Conservation (phyloP, 2,329 filamentous ascomycete genomes). For the Penicillium sp. region DNA sequence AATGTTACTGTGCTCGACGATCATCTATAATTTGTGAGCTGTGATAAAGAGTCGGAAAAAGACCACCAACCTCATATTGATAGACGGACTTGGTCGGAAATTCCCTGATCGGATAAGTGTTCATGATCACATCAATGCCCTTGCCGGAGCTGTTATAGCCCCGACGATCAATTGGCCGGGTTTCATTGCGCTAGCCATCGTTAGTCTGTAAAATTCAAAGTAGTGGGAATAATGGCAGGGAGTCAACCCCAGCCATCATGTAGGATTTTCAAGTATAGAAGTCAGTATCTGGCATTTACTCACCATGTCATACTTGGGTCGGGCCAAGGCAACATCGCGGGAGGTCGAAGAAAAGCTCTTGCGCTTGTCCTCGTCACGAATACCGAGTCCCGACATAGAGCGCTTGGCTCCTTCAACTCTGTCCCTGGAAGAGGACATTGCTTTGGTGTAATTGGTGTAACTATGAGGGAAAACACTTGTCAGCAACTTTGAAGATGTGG, state of each 20-base stretch:
- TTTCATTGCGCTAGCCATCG: not conserved
- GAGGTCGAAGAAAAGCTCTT: too few species aligned
- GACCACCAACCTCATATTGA: conserved; percentile 77
- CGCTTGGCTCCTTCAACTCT: too few species aligned
- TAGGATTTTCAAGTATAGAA: not conserved
- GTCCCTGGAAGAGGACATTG: too few species aligned
- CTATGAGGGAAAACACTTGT: too few species aligned
- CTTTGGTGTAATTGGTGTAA: too few species aligned
- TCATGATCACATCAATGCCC: conserved; percentile 61
- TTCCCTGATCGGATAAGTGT: conserved; percentile 69
- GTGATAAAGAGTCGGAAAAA: not conserved
- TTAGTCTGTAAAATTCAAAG: not conserved
- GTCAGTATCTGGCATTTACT: not conserved
- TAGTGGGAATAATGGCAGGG: not conserved
- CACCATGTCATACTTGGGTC: not conserved
- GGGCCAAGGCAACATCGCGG: too few species aligned
- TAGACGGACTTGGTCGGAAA: conserved; percentile 65
- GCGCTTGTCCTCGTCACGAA: too few species aligned
- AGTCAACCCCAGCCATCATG: not conserved
- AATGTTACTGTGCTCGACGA: too few species aligned
- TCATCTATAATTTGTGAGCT: conserved; percentile 46
- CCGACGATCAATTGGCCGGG: not conserved
- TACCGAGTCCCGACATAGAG: too few species aligned
- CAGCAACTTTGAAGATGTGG: too few species aligned
- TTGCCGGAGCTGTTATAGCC: conserved; percentile 61